phyloP scores from a whole-genome alignment of 176 grass and related monocot genomes.

The Cenchrus purpureus region DNA sequence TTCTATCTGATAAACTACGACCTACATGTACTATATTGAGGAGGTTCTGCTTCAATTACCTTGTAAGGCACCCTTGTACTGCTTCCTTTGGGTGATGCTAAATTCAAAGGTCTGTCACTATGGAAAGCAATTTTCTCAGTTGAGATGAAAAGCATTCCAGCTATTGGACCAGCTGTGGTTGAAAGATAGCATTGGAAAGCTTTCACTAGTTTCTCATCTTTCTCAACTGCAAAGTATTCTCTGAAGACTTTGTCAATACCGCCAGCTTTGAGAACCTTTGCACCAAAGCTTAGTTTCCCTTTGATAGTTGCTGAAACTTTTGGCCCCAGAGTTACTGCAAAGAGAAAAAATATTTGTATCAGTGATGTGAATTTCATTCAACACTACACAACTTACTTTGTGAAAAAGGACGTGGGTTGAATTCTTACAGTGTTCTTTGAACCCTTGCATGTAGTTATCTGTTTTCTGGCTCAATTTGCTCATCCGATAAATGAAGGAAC shows the following conservation, averaged over 20 bases:
- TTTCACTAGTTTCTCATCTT: constrained; percentile 75
- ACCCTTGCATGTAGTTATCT: constrained; percentile 56
- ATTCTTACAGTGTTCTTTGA: constrained; percentile 63
- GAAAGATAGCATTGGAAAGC: constrained; percentile 85
- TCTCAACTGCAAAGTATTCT: constrained; percentile 57
- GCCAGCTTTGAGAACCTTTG: constrained; percentile 68
- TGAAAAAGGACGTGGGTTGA: neutral
- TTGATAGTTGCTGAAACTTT: constrained; percentile 75
- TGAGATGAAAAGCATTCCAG: constrained; percentile 79
- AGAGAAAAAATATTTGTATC: neutral
- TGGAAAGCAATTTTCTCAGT: constrained; percentile 67
- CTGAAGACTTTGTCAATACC: constrained; percentile 68
- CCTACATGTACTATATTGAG: neutral
- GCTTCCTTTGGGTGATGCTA: constrained; percentile 55
- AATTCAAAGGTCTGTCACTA: constrained; percentile 66
- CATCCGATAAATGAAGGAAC: constrained; percentile 50
- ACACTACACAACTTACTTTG: constrained; percentile 14
- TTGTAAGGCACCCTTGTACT: constrained; percentile 72
- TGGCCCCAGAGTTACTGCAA: constrained; percentile 66
- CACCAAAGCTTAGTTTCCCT: constrained; percentile 65
- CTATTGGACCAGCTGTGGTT: constrained; percentile 83
- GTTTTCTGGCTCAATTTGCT: constrained; percentile 52
- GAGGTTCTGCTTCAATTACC: constrained; percentile 53
- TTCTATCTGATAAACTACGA: constrained; percentile 14
- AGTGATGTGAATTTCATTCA: neutral